phyloP scores from a whole-genome alignment of 2,329 filamentous ascomycete genomes.

The Penicillium hesseltinei region DNA sequence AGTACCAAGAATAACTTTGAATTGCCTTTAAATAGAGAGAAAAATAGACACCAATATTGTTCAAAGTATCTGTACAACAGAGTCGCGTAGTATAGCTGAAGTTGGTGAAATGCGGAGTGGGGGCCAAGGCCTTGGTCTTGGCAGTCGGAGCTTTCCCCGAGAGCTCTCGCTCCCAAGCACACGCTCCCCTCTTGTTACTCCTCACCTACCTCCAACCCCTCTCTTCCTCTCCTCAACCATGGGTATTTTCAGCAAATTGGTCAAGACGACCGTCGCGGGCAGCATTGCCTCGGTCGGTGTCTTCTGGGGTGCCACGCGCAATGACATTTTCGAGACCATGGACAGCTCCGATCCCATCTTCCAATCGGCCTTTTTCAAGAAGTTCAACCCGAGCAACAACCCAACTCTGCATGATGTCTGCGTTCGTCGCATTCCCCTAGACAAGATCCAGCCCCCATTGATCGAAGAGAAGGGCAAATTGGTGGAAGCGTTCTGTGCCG shows the following conservation, averaged over 20 bases:
- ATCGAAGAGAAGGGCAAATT: slow-evolving; percentile 61
- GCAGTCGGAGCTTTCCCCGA: slow-evolving; percentile 6
- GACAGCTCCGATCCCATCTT: slow-evolving; percentile 62
- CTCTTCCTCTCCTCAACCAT: slow-evolving; percentile 36
- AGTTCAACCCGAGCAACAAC: slow-evolving; percentile 63
- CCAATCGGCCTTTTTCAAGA: slow-evolving; percentile 55
- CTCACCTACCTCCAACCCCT: not conserved
- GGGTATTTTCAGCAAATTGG: slow-evolving; percentile 51
- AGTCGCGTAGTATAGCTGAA: too few species aligned
- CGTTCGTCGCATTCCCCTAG: slow-evolving; percentile 61
- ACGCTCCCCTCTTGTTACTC: not conserved
- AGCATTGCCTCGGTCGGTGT: slow-evolving; percentile 52
- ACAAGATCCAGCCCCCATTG: slow-evolving; percentile 63
- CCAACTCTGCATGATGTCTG: slow-evolving; percentile 64
- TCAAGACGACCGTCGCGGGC: slow-evolving; percentile 48
- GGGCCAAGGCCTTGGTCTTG: not conserved
- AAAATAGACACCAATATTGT: too few species aligned
- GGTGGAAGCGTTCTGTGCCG: slow-evolving; percentile 64
- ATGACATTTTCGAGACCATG: slow-evolving; percentile 58
- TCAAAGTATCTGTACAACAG: too few species aligned
- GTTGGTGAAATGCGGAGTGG: too few species aligned
- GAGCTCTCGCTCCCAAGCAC: not conserved
- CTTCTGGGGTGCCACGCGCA: slow-evolving; percentile 55
- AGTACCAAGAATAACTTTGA: too few species aligned
- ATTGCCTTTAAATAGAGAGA: too few species aligned